Evolutionary conservation across 2,329 filamentous ascomycete species (phyloP), one percentile per base, ranked within the genome.

Genomic region (Trichoderma lentiforme): DNA sequence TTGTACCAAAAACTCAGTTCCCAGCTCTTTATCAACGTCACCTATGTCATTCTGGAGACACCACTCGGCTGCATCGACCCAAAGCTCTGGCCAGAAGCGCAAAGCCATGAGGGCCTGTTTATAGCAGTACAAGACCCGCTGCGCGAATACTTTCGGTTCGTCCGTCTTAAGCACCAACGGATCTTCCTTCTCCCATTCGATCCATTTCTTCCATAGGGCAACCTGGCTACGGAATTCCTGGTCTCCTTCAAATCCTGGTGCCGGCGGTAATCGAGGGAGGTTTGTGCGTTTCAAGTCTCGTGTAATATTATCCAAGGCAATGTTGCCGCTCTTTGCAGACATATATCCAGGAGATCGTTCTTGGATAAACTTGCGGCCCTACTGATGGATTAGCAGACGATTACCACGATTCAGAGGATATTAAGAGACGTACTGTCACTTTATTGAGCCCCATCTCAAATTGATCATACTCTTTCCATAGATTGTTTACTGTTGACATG

Each of bases 391-490:
- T 70, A 73, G 58, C 21, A 77, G 70, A 74, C 68, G n/a, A 18
- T 32, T 68, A 51, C 9, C n/a, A 34, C 24, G 58, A 53, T 18
- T 30, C 14, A 14, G 12, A 11, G 34, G 36, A 32, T 7, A 21
- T 30, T 6, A 11, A 34, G 30, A 56, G 11, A 83, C 88, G 79
- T 86, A 95, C 93, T 56, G 94, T 97, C 75, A 94, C 89, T 82
- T 97, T 98, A 84, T 98, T 98, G 72, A 98, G 83, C 6, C 91
- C 90, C 89, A 96, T 94, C 82, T 99, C 96, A 78, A 99, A 99
- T 76, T 93, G 91, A 80, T 98, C 95, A 79, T 99, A 99, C 78
- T 99, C 95, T 80, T 97, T 97, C 97, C 96, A 99, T 15, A 99
- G 84, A 67, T 88, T 88, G 78, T 95, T 93, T 63, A 97, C 89